Conservation (phyloP, 202 grass and related monocot species). For the Panicum virgatum region DNA sequence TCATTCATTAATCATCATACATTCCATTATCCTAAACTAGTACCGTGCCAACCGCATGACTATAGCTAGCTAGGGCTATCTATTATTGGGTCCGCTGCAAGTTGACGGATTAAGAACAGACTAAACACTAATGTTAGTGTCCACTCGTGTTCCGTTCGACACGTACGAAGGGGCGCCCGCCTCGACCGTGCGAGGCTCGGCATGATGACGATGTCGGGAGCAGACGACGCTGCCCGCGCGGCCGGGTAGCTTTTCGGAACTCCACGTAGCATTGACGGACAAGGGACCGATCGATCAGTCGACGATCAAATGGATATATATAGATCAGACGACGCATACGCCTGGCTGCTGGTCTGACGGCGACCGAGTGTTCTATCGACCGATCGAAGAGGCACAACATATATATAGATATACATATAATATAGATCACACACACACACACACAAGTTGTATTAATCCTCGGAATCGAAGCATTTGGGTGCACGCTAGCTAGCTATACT, state of each 20-base stretch:
- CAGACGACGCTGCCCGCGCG: neutral
- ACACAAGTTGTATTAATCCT: conserved; percentile 14
- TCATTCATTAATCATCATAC: neutral
- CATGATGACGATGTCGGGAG: conserved; percentile 31
- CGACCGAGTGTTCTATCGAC: neutral
- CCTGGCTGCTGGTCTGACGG: conserved; percentile 16
- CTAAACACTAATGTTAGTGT: neutral
- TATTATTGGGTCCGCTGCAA: neutral
- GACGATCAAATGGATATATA: neutral
- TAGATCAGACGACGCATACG: conserved; percentile 5
- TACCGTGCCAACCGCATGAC: neutral
- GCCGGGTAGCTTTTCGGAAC: too few relatives aligned
- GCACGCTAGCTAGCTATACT: conserved; percentile 40
- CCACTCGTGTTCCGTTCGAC: neutral
- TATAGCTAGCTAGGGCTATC: neutral
- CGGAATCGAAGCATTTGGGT: conserved; percentile 29
- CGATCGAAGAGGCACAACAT: neutral
- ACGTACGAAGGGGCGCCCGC: neutral
- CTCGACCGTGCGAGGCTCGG: neutral
- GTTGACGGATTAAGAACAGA: neutral
- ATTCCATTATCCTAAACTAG: neutral
- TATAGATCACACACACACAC: neutral
- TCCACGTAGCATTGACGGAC: too few relatives aligned
- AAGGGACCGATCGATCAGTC: too few relatives aligned
- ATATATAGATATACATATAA: neutral